phyloP scores from a whole-genome alignment of 495 filamentous ascomycete genomes.

The Polyplosphaeria fusca region DNA sequence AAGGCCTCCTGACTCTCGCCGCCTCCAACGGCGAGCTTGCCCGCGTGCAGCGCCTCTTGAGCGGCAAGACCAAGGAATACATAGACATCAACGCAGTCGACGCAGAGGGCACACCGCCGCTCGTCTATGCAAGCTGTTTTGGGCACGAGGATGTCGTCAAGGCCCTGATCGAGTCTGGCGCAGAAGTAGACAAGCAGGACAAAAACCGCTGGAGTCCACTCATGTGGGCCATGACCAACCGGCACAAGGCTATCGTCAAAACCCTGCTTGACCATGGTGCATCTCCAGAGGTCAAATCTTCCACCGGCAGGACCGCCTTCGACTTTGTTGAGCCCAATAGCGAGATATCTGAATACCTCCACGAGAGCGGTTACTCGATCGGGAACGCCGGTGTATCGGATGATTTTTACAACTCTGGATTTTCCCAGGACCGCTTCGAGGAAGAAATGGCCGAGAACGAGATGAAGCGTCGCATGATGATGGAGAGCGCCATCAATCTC shows the following conservation, averaged over 20 bases:
- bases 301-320: constrained; percentile 89
- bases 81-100: constrained; percentile 89
- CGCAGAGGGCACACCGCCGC: constrained; percentile 87
- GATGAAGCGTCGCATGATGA: constrained; percentile 96
- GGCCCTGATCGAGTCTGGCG: constrained; percentile 78
- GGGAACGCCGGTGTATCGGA: constrained; percentile 82
- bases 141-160: constrained; percentile 89
- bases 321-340: constrained; percentile 93
- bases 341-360: constrained; percentile 91
- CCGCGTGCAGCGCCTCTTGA: constrained; percentile 70
- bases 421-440: constrained; percentile 91
- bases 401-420: constrained; percentile 92
- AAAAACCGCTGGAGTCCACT: constrained; percentile 94
- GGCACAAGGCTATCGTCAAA: constrained; percentile 93
- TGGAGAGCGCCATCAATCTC: constrained; percentile 96
- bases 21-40: constrained; percentile 93
- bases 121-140: constrained; percentile 99
- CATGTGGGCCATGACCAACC: constrained; percentile 99
- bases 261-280: constrained; percentile 87
- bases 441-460: constrained; percentile 97
- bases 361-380: constrained; percentile 88
- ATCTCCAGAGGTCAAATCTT: constrained; percentile 91
- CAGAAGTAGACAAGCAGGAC: constrained; percentile 91
- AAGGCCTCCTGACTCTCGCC: constrained; percentile 89
- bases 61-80: constrained; percentile 69